Percentiles rank a stretch among this genome's conserved stretches.
These are phyloP conservation scores for Exsudoporus frostii DNA, from an alignment of 768 basidiomycete genomes.

Conservation along the genomic window DNA sequence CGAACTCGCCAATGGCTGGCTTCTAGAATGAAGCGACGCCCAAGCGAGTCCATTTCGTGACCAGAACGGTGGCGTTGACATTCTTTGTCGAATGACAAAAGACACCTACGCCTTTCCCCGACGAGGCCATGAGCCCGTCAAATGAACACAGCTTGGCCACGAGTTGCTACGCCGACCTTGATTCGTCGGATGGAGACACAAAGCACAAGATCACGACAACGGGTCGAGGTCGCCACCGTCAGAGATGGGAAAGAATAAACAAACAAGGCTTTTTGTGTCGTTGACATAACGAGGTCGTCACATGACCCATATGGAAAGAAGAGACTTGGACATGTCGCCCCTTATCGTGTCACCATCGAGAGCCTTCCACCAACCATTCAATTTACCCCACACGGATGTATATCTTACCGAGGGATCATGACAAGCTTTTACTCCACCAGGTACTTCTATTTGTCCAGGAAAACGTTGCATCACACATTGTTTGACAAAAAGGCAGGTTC, in stretches of 20 bases:
- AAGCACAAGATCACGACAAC: not conserved
- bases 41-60: constrained; percentile 1
- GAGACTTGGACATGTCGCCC: not conserved
- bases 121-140: too few species aligned
- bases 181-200: constrained; percentile 7
- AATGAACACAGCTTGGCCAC: not conserved
- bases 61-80: constrained; percentile 13
- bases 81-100: too few species aligned
- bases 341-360: constrained; percentile 2
- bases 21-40: not conserved
- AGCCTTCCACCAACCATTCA: not conserved
- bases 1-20: constrained; percentile 3
- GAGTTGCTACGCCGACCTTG: not conserved
- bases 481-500: constrained; percentile 62
- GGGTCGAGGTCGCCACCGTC: constrained; percentile 3
- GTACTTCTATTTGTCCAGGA: constrained; percentile 22
- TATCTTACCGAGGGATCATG: constrained; percentile 70
- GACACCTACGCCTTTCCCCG: not conserved
- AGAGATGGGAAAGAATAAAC: not conserved
- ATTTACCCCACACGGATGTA: constrained; percentile 45
- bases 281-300: constrained; percentile 5
- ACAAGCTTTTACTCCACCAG: constrained; percentile 74
- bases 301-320: constrained; percentile 6
- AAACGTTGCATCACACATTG: not conserved
- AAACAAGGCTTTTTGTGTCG: not conserved